These are phyloP conservation scores for Cichorium intybus DNA, from an alignment of 140 eudicot genomes.

Conservation along the genomic window DNA sequence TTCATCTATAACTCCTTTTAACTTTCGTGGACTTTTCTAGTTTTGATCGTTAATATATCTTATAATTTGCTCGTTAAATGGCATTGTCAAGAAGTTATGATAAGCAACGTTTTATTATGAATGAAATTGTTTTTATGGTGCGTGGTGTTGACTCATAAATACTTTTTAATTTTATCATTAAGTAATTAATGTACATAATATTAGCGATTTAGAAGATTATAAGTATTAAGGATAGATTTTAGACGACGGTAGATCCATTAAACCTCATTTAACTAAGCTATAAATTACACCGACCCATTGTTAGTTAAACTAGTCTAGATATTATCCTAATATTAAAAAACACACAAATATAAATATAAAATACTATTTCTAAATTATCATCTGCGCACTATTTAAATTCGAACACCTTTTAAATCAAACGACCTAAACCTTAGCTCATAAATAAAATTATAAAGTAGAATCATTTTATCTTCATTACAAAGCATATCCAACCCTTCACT, in stretches of 20 bases:
- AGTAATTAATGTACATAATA: too few species aligned
- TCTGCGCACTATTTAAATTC: neutral
- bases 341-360: neutral
- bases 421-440: neutral
- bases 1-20: neutral
- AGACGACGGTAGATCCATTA: neutral
- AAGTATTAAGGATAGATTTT: neutral
- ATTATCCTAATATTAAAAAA: too few species aligned
- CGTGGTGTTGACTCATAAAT: neutral
- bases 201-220: neutral
- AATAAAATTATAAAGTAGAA: conserved; percentile 11
- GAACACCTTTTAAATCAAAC: neutral
- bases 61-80: neutral
- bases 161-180: too few species aligned
- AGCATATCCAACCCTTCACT: conserved; percentile 32
- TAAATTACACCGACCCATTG: neutral
- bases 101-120: neutral
- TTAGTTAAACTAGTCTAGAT: too few species aligned
- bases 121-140: neutral
- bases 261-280: neutral
- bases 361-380: neutral
- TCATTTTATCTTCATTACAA: conserved; percentile 44
- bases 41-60: neutral
- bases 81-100: too few species aligned
- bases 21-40: neutral